Base-by-base conservation (phyloP, 768 basidiomycete genomes). In the Cyclocybe aegerita region DNA sequence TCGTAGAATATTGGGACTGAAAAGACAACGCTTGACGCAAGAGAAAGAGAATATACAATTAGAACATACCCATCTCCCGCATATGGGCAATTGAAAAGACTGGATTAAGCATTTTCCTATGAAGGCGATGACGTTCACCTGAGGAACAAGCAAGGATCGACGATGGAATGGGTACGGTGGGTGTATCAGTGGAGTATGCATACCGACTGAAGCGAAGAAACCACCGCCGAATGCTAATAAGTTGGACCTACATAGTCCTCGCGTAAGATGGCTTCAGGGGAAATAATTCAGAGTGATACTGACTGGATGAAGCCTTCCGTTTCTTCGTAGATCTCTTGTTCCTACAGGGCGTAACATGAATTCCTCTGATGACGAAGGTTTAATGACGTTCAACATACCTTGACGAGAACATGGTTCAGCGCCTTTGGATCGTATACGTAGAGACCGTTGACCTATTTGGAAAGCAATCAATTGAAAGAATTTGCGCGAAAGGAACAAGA, bases 361-460 rank as follows among this genome's bases (percentile, higher is more conserved):
- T 45, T 17, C 37, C 17, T 9, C 23, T 23, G 3, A 5, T 5
- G 5, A 36, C 12, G 16, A 16, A 35, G 11, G 23, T 1, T 15
- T 23, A 23, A 23, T 5, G 23, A 23, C 5, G 23, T 5, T 5
- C 14, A 44, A 39, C 46, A 30, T 39, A 54, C 62, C 60, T 78
- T 79, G 34, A 78, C 63, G 6, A 76, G 38, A 45, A 80, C 71
- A 49, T 74, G 73, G 46, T 78, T 68, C 33, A 80, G 55, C 0
- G 76, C 79, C 31, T 65, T 68, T 0, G 78, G 72, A 51, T 80
- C 78, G 44, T 58, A 76, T 1, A 76, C 65, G 50, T 74, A 74
- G 4, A 80, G 60, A 23, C 61, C 55, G 42, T 66, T 57, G 23
- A 60, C 61, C 68, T 68, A 54, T 23, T 46, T 23, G 14, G 4